A percentile compares a stretch with the other conserved stretches of the same genome.
Conservation (phyloP, 2,329 filamentous ascomycete genomes). For the Teratosphaeria viscida region DNA sequence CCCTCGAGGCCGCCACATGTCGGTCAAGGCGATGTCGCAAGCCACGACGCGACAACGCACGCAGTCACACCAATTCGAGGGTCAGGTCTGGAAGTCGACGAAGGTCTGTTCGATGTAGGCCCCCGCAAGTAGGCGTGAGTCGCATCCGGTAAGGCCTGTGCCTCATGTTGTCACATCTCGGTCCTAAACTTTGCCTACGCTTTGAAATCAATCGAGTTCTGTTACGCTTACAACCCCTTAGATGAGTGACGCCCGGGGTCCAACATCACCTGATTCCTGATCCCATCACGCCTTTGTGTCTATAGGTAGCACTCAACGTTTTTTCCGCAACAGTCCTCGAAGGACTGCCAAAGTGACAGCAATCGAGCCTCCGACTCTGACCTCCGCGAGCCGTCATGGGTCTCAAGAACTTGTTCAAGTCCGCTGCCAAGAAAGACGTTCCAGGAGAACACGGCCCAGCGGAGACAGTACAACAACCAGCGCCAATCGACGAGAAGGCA, state of each 20-base stretch:
- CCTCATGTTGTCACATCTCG: neutral
- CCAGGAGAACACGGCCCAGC: slow-evolving; percentile 7
- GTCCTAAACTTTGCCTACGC: neutral
- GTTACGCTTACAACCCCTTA: too few relatives aligned
- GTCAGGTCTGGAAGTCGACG: neutral
- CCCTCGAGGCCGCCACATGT: neutral
- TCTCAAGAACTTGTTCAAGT: slow-evolving; percentile 53
- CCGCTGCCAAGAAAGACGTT: slow-evolving; percentile 32
- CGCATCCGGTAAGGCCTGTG: neutral
- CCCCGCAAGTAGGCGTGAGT: neutral
- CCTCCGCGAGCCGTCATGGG: slow-evolving; percentile 41
- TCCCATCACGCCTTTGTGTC: too few relatives aligned
- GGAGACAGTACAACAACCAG: slow-evolving; percentile 16
- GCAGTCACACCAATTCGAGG: neutral
- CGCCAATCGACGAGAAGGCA: slow-evolving; percentile 3
- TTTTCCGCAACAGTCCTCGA: neutral
- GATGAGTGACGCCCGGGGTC: too few relatives aligned
- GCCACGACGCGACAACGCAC: neutral
- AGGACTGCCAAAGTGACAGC: neutral
- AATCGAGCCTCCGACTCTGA: neutral
- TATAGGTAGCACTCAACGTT: neutral
- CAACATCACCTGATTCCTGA: too few relatives aligned
- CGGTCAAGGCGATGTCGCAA: neutral
- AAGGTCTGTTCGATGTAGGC: neutral
- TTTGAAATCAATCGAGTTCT: neutral